A percentile compares a stretch with the other conserved stretches of the same genome.
These are phyloP conservation scores for Populus trichocarpa DNA, from an alignment of 441 rosid genomes.

Conservation along the genomic window DNA sequence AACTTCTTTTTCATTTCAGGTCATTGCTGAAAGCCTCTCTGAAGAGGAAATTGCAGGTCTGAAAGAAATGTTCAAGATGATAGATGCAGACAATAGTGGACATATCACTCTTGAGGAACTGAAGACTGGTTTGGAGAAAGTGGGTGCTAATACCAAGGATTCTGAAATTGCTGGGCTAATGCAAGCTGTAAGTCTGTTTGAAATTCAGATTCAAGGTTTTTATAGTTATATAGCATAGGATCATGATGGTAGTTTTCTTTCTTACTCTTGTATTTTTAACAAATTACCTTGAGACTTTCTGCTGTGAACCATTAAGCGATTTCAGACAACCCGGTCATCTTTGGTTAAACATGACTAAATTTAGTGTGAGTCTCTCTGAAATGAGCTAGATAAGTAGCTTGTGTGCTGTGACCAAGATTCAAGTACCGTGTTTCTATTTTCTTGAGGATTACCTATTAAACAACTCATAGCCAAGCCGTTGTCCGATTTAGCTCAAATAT, in stretches of 20 bases:
- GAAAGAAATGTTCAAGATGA: slow-evolving; percentile 96
- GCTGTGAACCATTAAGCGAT: not conserved
- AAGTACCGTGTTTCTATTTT: not conserved
- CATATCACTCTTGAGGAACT: slow-evolving; percentile 86
- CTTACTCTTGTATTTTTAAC: not conserved
- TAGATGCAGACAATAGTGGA: slow-evolving; percentile 85
- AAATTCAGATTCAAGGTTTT: not conserved
- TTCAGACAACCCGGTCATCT: not conserved
- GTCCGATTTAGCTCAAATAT: not conserved
- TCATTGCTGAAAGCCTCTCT: slow-evolving; percentile 87
- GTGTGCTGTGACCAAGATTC: not conserved
- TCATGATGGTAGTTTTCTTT: not conserved
- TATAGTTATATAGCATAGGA: not conserved
- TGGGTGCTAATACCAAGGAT: slow-evolving; percentile 73
- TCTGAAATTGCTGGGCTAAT: slow-evolving; percentile 64
- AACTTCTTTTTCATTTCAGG: slow-evolving; percentile 36
- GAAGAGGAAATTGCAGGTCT: slow-evolving; percentile 94
- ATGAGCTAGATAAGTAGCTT: not conserved
- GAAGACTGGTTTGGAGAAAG: slow-evolving; percentile 75
- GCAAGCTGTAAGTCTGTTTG: slow-evolving; percentile 74
- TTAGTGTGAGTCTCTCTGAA: not conserved
- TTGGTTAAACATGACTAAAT: not conserved
- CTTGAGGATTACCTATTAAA: not conserved
- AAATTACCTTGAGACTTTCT: not conserved
- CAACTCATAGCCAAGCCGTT: not conserved